Evolutionary conservation across 345 rosid species (phyloP).

Genomic region (Citrus maxima): DNA sequence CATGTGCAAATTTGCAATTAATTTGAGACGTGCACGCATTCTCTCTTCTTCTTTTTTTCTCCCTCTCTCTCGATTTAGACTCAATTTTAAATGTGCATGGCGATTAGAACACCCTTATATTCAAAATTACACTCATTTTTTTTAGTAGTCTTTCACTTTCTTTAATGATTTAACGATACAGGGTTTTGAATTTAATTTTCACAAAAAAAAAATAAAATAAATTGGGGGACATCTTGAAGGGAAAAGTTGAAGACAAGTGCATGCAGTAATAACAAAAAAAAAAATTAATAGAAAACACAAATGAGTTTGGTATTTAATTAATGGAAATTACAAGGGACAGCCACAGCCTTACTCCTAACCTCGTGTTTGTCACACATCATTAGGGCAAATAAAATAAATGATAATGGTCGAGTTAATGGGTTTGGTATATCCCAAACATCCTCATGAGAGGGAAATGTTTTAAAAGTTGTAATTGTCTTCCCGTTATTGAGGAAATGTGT

Average conservation of each 20-base stretch:
- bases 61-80: too few relatives aligned
- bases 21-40: slow-evolving; percentile 12
- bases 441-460: background rate
- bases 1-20: background rate
- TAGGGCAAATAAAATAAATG: background rate
- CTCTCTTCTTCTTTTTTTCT: too few relatives aligned
- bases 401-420: background rate
- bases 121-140: too few relatives aligned
- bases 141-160: too few relatives aligned
- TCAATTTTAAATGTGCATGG: too few relatives aligned
- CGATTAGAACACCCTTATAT: too few relatives aligned
- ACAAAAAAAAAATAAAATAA: background rate
- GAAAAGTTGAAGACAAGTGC: background rate
- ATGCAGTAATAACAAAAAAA: background rate
- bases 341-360: background rate
- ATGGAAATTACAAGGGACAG: background rate
- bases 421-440: background rate
- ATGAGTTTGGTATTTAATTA: background rate
- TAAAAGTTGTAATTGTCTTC: background rate
- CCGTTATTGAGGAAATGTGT: slow-evolving; percentile 1
- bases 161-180: too few relatives aligned
- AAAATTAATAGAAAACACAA: background rate
- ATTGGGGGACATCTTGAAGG: background rate
- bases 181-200: background rate
- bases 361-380: background rate